Percentiles rank a stretch among this genome's conserved stretches.
These are phyloP conservation scores for Scheffersomyces stambukii DNA, from an alignment of 1,139 yeast genomes.

Conservation along the genomic window DNA sequence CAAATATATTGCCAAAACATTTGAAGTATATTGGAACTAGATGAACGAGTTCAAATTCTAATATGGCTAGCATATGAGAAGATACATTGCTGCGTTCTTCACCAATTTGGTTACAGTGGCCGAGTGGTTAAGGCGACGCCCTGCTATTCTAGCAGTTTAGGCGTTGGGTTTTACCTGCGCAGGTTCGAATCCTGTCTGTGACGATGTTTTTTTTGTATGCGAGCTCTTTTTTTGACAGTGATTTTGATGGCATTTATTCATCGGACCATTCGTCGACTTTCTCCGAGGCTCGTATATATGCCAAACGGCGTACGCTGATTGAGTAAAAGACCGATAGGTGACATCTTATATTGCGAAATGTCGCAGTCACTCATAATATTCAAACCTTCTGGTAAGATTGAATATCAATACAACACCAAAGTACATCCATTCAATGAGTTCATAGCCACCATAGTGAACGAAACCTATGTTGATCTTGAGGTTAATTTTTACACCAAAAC, in stretches of 20 bases:
- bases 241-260: too few relatives aligned
- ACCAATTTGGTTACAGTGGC: slow-evolving; percentile 51
- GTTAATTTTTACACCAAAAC: slow-evolving; percentile 31
- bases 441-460: slow-evolving; percentile 35
- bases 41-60: too few relatives aligned
- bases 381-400: slow-evolving; percentile 33
- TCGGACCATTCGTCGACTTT: too few relatives aligned
- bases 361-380: slow-evolving; percentile 35
- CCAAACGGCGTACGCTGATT: too few relatives aligned
- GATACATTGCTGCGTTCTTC: too few relatives aligned
- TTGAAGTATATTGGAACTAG: too few relatives aligned
- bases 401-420: slow-evolving; percentile 35
- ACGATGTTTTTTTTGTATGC: slow-evolving; percentile 44
- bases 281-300: too few relatives aligned
- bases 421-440: slow-evolving; percentile 40
- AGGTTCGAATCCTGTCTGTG: slow-evolving; percentile 88
- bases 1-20: too few relatives aligned
- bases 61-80: too few relatives aligned
- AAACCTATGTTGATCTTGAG: slow-evolving; percentile 30
- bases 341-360: too few relatives aligned
- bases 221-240: slow-evolving; percentile 2
- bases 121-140: slow-evolving; percentile 90
- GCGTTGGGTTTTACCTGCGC: slow-evolving; percentile 83
- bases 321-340: neutral
- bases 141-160: slow-evolving; percentile 58